These are phyloP conservation scores for Diaporthe sp. DNA, from an alignment of 2,329 filamentous ascomycete species.

Conservation along the genomic window DNA sequence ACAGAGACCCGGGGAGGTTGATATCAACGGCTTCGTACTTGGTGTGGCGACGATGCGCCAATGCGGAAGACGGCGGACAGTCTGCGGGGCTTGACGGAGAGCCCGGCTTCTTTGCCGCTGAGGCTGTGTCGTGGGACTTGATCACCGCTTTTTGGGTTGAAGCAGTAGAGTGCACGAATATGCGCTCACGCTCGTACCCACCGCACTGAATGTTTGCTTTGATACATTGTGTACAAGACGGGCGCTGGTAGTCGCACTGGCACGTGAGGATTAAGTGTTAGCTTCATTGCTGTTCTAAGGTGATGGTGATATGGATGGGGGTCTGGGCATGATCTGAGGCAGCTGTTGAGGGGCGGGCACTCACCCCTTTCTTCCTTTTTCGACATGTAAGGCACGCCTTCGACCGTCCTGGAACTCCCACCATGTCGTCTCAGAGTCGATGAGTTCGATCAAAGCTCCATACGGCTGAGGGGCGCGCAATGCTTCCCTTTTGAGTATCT, in stretches of 20 bases:
- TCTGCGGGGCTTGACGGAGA: background rate
- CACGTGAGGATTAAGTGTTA: background rate
- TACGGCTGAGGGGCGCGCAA: background rate
- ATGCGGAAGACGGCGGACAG: slow-evolving; percentile 1
- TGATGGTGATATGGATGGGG: background rate
- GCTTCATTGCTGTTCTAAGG: background rate
- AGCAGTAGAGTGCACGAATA: slow-evolving; percentile 44
- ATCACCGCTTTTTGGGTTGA: background rate
- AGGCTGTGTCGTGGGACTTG: background rate
- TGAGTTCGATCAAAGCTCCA: background rate
- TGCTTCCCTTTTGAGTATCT: background rate
- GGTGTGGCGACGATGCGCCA: slow-evolving; percentile 24
- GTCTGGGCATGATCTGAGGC: no score
- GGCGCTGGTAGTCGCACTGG: slow-evolving; percentile 45
- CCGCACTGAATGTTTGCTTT: slow-evolving; percentile 43
- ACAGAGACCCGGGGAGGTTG: background rate
- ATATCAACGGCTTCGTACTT: background rate
- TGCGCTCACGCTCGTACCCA: slow-evolving; percentile 45
- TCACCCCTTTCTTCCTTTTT: slow-evolving; percentile 37
- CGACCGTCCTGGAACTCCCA: slow-evolving; percentile 37
- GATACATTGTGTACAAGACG: slow-evolving; percentile 44
- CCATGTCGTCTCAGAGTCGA: slow-evolving; percentile 26
- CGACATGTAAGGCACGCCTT: slow-evolving; percentile 35
- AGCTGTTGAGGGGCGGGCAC: background rate
- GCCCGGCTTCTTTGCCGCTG: background rate